Base-by-base conservation (phyloP, 352 stramenopile species). In the Plasmopara halstedii region DNA sequence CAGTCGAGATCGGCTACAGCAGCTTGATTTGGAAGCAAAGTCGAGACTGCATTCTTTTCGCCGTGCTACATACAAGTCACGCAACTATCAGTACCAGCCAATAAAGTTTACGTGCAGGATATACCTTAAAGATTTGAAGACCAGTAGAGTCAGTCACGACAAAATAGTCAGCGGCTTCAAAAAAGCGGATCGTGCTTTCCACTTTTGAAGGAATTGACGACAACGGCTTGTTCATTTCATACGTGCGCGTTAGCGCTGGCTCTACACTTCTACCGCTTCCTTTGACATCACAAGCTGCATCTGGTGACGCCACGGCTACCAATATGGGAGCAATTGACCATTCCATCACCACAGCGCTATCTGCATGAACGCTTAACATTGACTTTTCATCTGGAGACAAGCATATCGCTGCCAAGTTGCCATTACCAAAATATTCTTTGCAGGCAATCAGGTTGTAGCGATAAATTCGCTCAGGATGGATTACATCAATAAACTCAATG, bases 91-190 rank as follows among this genome's bases (percentile, higher is more conserved):
- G 34, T 47, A 34, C 14, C 21, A 19, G 35, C 33, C 34, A 3
- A 44, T 18, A 23, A 14, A 6, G 38, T 37, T 27, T 13, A 27
- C n/a, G n/a, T n/a, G 31, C 38, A 35, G 14, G 11, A 6, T 38
- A 21, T 63, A 73, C 64, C 56, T 70, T 73, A 40, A 68, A 70
- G 3, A 73, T 53, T 27, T 53, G 47, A 26, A 73, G 34, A 42
- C 22, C 31, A 49, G 41, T 18, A 11, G 57, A 56, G 23, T 71
- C 47, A n/a, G 50, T n/a, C n/a, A 74, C 64, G 14, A 54, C 46
- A 22, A 74, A 74, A 32, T 64, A 70, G 19, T 60, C 50, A 14
- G 50, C 48, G 11, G 22, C 25, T 13, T 44, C 53, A 46, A 69
- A 39, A 49, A 71, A 74, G 15, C 64, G 64, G 32, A 71, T 71